Evolutionary conservation across 2,329 filamentous ascomycete species (phyloP).

Genomic region (Pyricularia grisea): DNA sequence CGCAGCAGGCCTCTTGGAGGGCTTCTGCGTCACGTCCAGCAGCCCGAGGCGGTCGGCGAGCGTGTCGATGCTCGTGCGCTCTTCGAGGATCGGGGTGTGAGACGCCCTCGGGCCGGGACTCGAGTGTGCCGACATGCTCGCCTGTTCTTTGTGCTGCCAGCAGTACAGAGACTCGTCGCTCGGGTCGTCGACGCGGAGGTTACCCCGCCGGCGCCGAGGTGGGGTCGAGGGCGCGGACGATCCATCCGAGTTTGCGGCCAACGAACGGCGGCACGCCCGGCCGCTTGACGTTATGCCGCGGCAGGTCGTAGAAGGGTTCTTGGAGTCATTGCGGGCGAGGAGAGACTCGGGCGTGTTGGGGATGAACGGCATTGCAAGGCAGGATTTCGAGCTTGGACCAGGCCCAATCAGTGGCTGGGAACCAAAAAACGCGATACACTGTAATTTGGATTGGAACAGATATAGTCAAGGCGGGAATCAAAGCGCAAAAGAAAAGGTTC

Average conservation of each 20-base stretch:
- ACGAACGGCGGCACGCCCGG: constrained; percentile 68
- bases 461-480: neutral
- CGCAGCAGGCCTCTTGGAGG: constrained; percentile 16
- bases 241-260: constrained; percentile 36
- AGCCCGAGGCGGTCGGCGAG: constrained; percentile 71
- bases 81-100: constrained; percentile 46
- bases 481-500: neutral
- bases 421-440: neutral
- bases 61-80: constrained; percentile 76
- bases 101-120: constrained; percentile 32
- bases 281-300: constrained; percentile 76
- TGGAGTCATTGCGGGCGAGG: constrained; percentile 72
- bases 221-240: constrained; percentile 14
- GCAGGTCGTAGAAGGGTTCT: constrained; percentile 75
- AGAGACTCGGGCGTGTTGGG: constrained; percentile 72
- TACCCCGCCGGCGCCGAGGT: constrained; percentile 13
- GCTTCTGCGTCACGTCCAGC: constrained; percentile 48
- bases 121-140: constrained; percentile 36
- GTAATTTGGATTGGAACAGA: neutral
- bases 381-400: neutral
- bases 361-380: constrained; percentile 49
- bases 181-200: constrained; percentile 35
- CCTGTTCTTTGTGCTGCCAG: constrained; percentile 93
- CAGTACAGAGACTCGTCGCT: constrained; percentile 64
- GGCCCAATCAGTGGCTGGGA: neutral